Evolutionary conservation across 306 rosid genomes (phyloP).

Genomic region (Gastrolobium villosum): DNA sequence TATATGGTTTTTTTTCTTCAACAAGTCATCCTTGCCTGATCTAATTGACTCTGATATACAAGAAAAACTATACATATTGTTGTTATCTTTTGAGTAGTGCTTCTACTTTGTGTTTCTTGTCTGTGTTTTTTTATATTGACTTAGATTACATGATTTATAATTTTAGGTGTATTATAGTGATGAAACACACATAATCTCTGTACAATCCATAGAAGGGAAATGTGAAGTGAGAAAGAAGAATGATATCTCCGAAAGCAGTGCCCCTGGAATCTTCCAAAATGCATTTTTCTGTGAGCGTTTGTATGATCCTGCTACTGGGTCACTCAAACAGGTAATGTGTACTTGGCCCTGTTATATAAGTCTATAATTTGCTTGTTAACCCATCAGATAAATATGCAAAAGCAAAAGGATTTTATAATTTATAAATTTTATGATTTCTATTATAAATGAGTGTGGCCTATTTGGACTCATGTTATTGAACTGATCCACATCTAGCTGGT

Average conservation of each 20-base stretch:
- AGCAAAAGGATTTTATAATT: constrained; percentile 5
- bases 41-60: background rate
- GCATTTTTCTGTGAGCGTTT: constrained; percentile 61
- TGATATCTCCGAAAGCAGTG: constrained; percentile 50
- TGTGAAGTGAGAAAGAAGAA: constrained; percentile 61
- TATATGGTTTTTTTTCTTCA: background rate
- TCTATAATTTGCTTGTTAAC: constrained; percentile 9
- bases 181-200: constrained; percentile 50
- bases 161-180: constrained; percentile 64
- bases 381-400: constrained; percentile 20
- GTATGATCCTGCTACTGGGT: constrained; percentile 61
- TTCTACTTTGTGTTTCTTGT: constrained; percentile 38
- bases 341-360: constrained; percentile 22
- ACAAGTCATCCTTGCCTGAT: constrained; percentile 11
- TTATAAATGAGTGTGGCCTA: constrained; percentile 5
- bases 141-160: constrained; percentile 32
- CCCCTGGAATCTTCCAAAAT: constrained; percentile 51
- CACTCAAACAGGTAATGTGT: constrained; percentile 60
- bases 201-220: constrained; percentile 62
- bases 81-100: background rate
- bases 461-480: background rate
- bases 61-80: too few species aligned
- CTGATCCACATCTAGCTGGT: constrained; percentile 24
- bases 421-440: background rate
- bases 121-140: constrained; percentile 38